Conservation (phyloP, 805 yeast genomes). For the Zygosaccharomyces bailii region DNA sequence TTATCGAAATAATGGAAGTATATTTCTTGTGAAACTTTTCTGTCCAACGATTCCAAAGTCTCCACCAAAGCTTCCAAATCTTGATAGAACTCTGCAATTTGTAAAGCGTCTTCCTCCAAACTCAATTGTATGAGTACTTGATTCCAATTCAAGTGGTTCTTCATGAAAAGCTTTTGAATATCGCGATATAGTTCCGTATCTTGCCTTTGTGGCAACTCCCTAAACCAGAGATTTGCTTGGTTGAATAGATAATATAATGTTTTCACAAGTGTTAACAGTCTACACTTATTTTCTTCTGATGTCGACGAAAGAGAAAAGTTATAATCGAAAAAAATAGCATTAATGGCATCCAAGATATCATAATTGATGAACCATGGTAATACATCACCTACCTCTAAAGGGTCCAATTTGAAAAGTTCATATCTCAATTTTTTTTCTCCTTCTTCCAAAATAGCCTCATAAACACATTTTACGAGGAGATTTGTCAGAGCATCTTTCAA, state of each 20-base stretch:
- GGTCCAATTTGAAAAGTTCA: slow-evolving; percentile 35
- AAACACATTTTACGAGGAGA: slow-evolving; percentile 25
- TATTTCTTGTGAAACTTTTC: slow-evolving; percentile 43
- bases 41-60: slow-evolving; percentile 38
- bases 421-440: slow-evolving; percentile 41
- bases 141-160: slow-evolving; percentile 51
- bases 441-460: slow-evolving; percentile 35
- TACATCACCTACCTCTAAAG: slow-evolving; percentile 27
- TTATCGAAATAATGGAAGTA: slow-evolving; percentile 53
- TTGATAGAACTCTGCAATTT: slow-evolving; percentile 59
- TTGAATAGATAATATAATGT: slow-evolving; percentile 41
- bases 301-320: slow-evolving; percentile 24
- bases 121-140: slow-evolving; percentile 49
- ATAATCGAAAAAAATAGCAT: slow-evolving; percentile 39
- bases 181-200: slow-evolving; percentile 26
- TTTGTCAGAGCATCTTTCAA: slow-evolving; percentile 23
- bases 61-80: slow-evolving; percentile 66
- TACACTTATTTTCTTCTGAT: slow-evolving; percentile 16
- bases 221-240: slow-evolving; percentile 37
- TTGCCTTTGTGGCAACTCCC: slow-evolving; percentile 21
- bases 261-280: slow-evolving; percentile 39
- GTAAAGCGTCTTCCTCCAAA: slow-evolving; percentile 51
- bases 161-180: slow-evolving; percentile 32
- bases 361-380: slow-evolving; percentile 51
- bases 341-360: slow-evolving; percentile 39